Evolutionary conservation across 1,284 basidiomycete species (phyloP).

Genomic region (Vanrija sp.): DNA sequence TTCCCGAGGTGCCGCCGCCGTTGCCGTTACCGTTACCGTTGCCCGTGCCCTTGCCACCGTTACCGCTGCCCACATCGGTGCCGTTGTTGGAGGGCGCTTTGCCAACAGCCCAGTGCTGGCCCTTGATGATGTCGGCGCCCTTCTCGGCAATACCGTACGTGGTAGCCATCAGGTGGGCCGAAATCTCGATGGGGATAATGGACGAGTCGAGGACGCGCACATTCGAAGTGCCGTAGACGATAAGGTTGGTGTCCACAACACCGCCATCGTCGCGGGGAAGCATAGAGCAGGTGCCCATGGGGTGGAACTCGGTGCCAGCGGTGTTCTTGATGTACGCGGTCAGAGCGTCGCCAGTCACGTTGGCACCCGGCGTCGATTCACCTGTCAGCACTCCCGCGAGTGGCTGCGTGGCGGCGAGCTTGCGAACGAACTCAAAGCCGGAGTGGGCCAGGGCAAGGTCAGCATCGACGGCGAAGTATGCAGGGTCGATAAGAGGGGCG

Average conservation of each 20-base stretch:
- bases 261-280: constrained; percentile 59
- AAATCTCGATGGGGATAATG: constrained; percentile 50
- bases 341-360: constrained; percentile 26
- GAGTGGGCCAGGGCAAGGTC: constrained; percentile 39
- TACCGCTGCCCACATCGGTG: background rate
- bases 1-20: too few species aligned
- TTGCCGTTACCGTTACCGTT: too few species aligned
- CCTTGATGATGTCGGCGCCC: constrained; percentile 60
- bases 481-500: constrained; percentile 60
- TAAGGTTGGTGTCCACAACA: constrained; percentile 61
- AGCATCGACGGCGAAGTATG: constrained; percentile 54
- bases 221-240: constrained; percentile 60
- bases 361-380: constrained; percentile 26
- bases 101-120: constrained; percentile 27
- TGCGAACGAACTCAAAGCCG: constrained; percentile 36
- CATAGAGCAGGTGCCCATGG: constrained; percentile 62
- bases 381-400: constrained; percentile 28
- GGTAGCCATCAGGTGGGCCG: constrained; percentile 49
- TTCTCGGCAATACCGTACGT: constrained; percentile 68
- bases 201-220: constrained; percentile 51
- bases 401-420: constrained; percentile 32
- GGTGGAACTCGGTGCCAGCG: constrained; percentile 54
- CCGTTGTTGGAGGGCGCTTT: constrained; percentile 7
- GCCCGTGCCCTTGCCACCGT: constrained; percentile 18
- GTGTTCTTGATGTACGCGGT: constrained; percentile 38